Base-by-base conservation (phyloP, 202 grass and related monocot genomes). In the Carex sylvatica region DNA sequence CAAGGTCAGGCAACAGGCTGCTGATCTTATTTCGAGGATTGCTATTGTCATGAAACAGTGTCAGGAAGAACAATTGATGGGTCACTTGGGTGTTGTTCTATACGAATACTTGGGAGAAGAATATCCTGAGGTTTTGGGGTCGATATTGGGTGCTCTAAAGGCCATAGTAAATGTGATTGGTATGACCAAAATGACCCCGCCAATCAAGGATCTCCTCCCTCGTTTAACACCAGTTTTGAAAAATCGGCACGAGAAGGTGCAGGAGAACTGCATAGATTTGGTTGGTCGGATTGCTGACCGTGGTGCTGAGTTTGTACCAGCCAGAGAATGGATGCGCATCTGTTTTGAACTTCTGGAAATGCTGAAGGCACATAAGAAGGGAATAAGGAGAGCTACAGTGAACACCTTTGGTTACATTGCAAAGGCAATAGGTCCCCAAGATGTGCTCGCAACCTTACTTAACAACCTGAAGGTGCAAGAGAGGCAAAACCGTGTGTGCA, bases 341-440 rank as follows among this genome's bases (percentile, higher is more conserved):
- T 99, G 96, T 47, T 99, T 99, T 58, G 96, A 99, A 90, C 88
- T 99, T 47, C 87, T 99, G 28, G 96, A 99, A 79, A 99, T 99
- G 96, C 88, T 96, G 83, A 99, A 99, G 86, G 96, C 96, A 78
- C 96, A 99, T 79, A 99, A 99, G 83, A 93, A 99, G 70, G 93
- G 96, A 53, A 99, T 99, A 63, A 90, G 96, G 51, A 96, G 93
- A 85, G 96, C 93, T 7, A 96, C 93, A 49, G 96, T 99, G 56
- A 99, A 99, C 83, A 99, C 96, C 65, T 99, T 99, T 89, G 96
- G 93, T 77, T 99, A 99, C 86, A 96, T 99, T 82, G 96, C 93
- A 5, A 99, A 99, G 86, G 96, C 93, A 23, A 99, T 99, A 22
- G 91, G 96, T 22, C 93, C 96, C 19, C 96, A 93, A 83, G 96